Evolutionary conservation across 306 rosid species (phyloP).

Genomic region (Pterocarpus santalinus): DNA sequence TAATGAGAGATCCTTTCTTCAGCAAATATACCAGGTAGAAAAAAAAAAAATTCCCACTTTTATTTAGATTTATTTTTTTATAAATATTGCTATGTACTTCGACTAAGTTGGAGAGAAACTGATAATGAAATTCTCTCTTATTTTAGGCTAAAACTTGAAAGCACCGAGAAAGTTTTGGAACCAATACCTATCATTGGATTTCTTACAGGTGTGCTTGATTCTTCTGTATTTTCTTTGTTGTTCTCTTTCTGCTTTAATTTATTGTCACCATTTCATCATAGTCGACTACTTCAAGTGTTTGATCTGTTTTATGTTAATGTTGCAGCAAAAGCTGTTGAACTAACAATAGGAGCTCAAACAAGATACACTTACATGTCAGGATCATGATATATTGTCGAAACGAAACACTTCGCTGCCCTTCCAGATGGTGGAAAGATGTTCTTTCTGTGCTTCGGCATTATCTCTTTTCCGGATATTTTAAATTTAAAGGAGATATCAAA

Average conservation of each 20-base stretch:
- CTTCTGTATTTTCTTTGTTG: conserved; percentile 29
- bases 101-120: conserved; percentile 5
- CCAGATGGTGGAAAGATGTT: conserved; percentile 32
- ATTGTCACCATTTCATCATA: conserved; percentile 28
- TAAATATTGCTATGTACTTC: neutral
- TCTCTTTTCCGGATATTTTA: conserved; percentile 17
- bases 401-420: neutral
- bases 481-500: conserved; percentile 26
- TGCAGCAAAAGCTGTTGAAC: conserved; percentile 92
- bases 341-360: conserved; percentile 85
- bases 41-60: too few relatives aligned
- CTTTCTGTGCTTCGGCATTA: conserved; percentile 26
- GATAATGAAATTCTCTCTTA: conserved; percentile 6
- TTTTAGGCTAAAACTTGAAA: conserved; percentile 78
- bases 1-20: conserved; percentile 99
- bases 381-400: conserved; percentile 53
- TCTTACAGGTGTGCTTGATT: conserved; percentile 70
- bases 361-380: conserved; percentile 96
- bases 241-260: conserved; percentile 6
- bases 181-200: conserved; percentile 85
- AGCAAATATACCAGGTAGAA: conserved; percentile 79
- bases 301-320: neutral
- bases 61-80: too few relatives aligned
- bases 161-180: conserved; percentile 71
- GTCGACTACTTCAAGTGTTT: neutral